Conservation (phyloP, 2,329 filamentous ascomycete genomes). For the Lasiodiplodia citricola region DNA sequence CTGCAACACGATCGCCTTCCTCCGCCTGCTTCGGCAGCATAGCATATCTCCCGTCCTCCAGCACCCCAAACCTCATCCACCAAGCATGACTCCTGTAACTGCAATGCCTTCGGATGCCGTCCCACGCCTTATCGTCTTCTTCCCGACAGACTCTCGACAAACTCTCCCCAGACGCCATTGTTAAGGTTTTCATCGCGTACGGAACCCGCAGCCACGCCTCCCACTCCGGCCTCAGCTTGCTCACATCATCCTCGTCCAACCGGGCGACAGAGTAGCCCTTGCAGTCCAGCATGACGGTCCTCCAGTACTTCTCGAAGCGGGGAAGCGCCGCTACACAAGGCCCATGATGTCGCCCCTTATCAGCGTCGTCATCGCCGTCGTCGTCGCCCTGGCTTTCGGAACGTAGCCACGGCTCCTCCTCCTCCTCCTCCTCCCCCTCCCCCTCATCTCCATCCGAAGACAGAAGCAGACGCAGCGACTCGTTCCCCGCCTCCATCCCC, state of each 20-base stretch:
- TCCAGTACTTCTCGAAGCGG: conserved; percentile 14
- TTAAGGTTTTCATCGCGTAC: too few relatives aligned
- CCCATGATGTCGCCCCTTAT: not conserved
- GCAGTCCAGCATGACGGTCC: conserved; percentile 14
- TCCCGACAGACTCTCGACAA: not conserved
- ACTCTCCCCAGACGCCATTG: not conserved
- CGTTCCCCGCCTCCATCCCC: not conserved
- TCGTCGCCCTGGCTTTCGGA: not conserved
- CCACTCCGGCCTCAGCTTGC: conserved; percentile 38
- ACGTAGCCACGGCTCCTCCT: too few relatives aligned
- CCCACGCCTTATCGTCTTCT: not conserved
- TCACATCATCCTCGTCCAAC: conserved; percentile 46
- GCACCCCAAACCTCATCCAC: not conserved
- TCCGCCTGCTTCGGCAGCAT: not conserved
- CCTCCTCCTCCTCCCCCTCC: too few relatives aligned
- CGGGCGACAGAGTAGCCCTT: not conserved
- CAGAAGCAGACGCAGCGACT: not conserved
- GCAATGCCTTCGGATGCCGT: not conserved
- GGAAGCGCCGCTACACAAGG: not conserved
- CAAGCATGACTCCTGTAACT: not conserved
- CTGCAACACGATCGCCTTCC: conserved; percentile 5
- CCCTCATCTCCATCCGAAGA: too few relatives aligned
- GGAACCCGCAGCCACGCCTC: not conserved
- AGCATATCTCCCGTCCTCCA: not conserved
- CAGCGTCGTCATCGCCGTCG: too few relatives aligned